phyloP scores from a whole-genome alignment of 257 asterid species.

The Solanum virginianum region DNA sequence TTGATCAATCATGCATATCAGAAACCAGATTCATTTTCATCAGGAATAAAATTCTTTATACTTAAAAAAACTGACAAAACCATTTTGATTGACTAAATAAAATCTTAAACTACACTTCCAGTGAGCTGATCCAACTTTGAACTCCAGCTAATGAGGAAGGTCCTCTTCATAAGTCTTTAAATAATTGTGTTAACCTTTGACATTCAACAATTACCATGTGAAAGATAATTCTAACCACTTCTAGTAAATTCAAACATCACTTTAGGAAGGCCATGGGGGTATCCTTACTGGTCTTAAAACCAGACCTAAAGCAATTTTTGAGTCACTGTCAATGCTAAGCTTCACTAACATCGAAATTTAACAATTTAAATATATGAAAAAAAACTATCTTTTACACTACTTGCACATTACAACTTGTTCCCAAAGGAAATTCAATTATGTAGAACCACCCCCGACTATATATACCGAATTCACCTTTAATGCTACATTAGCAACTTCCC shows the following conservation, averaged over 20 bases:
- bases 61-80: too few species aligned
- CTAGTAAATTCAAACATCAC: neutral
- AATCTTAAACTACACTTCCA: neutral
- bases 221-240: neutral
- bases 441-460: too few species aligned
- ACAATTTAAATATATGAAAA: too few species aligned
- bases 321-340: neutral
- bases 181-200: neutral
- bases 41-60: too few species aligned
- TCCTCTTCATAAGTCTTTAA: neutral
- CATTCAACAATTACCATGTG: neutral
- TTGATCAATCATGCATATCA: too few species aligned
- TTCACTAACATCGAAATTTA: neutral
- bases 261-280: neutral
- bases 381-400: too few species aligned
- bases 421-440: too few species aligned
- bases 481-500: neutral
- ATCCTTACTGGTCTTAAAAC: neutral
- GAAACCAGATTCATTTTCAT: too few species aligned
- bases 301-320: neutral
- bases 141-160: too few species aligned
- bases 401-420: neutral
- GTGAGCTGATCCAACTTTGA: neutral
- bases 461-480: too few species aligned
- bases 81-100: neutral